Conservation (phyloP, 139 green algal species). For the Deuterostichococcus epilithicus region DNA sequence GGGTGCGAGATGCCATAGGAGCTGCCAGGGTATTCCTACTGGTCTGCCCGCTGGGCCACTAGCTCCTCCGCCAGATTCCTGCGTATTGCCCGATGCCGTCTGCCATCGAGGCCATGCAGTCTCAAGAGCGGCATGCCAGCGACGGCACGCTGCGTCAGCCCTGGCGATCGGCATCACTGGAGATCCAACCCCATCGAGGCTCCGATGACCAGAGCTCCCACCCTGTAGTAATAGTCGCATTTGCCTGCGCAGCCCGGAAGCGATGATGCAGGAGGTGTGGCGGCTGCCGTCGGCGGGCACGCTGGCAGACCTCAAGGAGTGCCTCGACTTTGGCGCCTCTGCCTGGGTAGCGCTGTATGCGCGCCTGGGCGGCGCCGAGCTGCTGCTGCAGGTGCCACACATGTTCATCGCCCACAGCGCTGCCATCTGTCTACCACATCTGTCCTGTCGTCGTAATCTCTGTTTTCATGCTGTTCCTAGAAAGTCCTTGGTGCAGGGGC, state of each 20-base stretch:
- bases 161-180: background rate
- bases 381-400: slow-evolving; percentile 25
- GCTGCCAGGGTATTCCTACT: background rate
- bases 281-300: slow-evolving; percentile 20
- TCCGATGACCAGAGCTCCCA: background rate
- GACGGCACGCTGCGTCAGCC: background rate
- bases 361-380: slow-evolving; percentile 26
- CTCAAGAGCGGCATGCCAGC: background rate
- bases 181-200: background rate
- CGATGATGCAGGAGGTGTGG: slow-evolving; percentile 33
- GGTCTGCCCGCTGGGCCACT: background rate
- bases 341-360: slow-evolving; percentile 32
- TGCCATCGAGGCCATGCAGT: background rate
- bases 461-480: no score
- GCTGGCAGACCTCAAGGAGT: slow-evolving; percentile 32
- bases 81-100: background rate
- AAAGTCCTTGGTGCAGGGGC: no score
- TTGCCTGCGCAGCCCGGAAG: slow-evolving; percentile 24
- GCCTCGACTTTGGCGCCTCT: slow-evolving; percentile 31
- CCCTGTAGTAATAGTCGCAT: background rate
- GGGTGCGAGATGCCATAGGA: background rate
- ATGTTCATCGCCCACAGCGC: no score
- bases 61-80: background rate
- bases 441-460: no score
- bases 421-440: no score